These are phyloP conservation scores for Passiflora organensis DNA, from an alignment of 345 rosid species.

Conservation along the genomic window DNA sequence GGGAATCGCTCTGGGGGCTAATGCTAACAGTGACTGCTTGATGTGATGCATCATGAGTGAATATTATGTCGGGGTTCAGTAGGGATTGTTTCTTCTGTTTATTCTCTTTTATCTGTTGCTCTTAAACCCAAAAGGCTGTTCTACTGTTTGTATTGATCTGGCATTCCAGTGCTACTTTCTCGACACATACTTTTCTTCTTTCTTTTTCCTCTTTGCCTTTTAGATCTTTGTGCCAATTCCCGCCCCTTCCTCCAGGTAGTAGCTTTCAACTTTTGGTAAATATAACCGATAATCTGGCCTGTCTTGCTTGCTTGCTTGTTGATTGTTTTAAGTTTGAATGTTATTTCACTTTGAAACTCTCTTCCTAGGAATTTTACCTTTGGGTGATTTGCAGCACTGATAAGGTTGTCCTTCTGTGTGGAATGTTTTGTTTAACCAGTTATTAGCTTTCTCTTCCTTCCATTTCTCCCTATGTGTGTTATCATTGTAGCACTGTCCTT, in stretches of 20 bases:
- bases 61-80: not conserved
- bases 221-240: slow-evolving; percentile 1
- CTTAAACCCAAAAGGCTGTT: too few species aligned
- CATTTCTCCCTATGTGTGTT: too few species aligned
- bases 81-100: not conserved
- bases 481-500: too few species aligned
- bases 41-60: slow-evolving; percentile 6
- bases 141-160: too few species aligned
- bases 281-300: not conserved
- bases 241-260: not conserved
- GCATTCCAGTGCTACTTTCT: slow-evolving; percentile 6
- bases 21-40: not conserved
- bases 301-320: not conserved
- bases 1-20: not conserved
- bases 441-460: too few species aligned
- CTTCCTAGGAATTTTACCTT: too few species aligned
- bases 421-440: not conserved
- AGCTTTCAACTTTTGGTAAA: not conserved
- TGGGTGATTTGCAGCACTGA: too few species aligned
- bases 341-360: too few species aligned
- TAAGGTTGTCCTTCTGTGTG: too few species aligned
- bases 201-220: not conserved
- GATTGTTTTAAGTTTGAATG: not conserved
- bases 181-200: not conserved
- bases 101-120: not conserved